Evolutionary conservation across 805 yeast species (phyloP).

Genomic region (Saccharomycopsis amapae): DNA sequence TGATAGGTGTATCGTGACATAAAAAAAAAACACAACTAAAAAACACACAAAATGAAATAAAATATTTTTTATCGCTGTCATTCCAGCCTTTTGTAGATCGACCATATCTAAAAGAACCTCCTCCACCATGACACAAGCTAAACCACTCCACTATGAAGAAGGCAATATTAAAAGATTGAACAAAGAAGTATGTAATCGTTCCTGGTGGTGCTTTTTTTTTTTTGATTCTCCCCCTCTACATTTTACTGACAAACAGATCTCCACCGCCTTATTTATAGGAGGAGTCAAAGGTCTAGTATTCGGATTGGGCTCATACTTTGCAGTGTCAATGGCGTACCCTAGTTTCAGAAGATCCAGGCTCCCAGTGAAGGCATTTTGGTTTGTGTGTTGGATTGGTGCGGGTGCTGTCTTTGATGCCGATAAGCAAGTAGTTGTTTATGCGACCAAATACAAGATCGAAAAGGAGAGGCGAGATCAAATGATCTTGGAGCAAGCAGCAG

Average conservation of each 20-base stretch:
- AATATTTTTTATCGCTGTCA: too few relatives aligned
- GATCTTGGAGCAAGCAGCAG: background rate
- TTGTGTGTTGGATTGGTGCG: conserved; percentile 35
- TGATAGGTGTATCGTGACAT: too few relatives aligned
- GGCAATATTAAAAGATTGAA: conserved; percentile 9
- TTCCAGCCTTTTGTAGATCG: too few relatives aligned
- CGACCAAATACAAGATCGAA: conserved; percentile 29
- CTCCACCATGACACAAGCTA: conserved; percentile 10
- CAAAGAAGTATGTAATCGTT: conserved; percentile 9
- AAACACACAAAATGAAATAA: too few relatives aligned
- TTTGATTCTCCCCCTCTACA: background rate
- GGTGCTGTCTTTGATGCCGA: conserved; percentile 39
- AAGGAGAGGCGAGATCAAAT: conserved; percentile 23
- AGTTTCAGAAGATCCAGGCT: conserved; percentile 33
- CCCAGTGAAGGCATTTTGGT: conserved; percentile 36
- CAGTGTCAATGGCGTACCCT: conserved; percentile 31
- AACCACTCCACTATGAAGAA: conserved; percentile 15
- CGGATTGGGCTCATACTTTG: conserved; percentile 30
- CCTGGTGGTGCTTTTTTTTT: background rate
- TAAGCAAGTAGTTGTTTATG: conserved; percentile 26
- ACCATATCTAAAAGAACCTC: too few relatives aligned
- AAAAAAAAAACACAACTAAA: too few relatives aligned
- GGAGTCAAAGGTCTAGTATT: conserved; percentile 36
- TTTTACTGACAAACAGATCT: conserved; percentile 24
- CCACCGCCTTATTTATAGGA: conserved; percentile 34